These are phyloP conservation scores for Aspergillus sp. DNA, from an alignment of 2,329 filamentous ascomycete genomes.

Conservation along the genomic window DNA sequence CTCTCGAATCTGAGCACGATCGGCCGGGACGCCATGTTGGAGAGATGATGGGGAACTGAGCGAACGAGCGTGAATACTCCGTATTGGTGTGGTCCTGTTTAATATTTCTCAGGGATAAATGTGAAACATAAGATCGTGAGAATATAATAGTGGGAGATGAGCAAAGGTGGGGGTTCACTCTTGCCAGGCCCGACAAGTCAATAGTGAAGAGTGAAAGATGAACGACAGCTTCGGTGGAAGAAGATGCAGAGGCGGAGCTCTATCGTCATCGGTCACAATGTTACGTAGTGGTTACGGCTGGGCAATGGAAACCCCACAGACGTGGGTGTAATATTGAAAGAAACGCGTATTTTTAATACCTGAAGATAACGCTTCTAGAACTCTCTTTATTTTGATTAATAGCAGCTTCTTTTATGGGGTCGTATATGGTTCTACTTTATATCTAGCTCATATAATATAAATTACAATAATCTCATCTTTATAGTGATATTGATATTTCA, in stretches of 20 bases:
- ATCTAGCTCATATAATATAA: too few relatives aligned
- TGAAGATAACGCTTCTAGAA: too few relatives aligned
- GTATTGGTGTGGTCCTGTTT: not conserved
- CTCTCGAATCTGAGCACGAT: conserved; percentile 87
- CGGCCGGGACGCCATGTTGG: conserved; percentile 35
- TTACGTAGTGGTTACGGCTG: conserved; percentile 4
- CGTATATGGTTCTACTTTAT: not conserved
- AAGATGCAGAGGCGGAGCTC: conserved; percentile 7
- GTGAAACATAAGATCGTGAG: too few relatives aligned
- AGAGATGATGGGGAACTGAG: not conserved
- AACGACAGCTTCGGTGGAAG: not conserved
- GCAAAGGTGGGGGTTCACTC: too few relatives aligned
- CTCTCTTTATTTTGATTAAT: too few relatives aligned
- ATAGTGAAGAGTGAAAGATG: too few relatives aligned
- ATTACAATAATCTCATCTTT: not conserved
- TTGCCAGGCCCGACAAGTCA: too few relatives aligned
- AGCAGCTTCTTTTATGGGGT: not conserved
- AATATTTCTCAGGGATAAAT: too few relatives aligned
- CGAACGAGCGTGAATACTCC: not conserved
- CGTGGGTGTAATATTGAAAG: not conserved
- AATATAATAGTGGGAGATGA: too few relatives aligned
- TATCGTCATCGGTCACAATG: conserved; percentile 17
- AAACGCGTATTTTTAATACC: not conserved
- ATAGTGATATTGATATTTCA: not conserved
- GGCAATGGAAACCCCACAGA: too few relatives aligned